phyloP scores from a whole-genome alignment of 2,329 filamentous ascomycete genomes.

The Ascochyta pisi region DNA sequence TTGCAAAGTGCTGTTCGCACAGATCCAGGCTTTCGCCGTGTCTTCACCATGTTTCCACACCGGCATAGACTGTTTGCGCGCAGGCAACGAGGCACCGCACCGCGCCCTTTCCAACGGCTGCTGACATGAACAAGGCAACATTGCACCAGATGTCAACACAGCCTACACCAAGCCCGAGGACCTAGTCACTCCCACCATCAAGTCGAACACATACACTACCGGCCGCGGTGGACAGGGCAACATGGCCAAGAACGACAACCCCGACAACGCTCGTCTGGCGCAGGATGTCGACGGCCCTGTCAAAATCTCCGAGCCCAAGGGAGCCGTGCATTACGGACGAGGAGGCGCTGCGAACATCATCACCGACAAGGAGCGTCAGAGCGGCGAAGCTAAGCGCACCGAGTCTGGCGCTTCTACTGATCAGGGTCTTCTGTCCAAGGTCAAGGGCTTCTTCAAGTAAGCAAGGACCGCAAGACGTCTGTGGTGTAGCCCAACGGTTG shows the following conservation, averaged over 20 bases:
- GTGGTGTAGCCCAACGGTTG: background rate
- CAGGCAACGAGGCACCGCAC: background rate
- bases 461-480: background rate
- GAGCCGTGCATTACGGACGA: slow-evolving; percentile 71
- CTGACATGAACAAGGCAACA: slow-evolving; percentile 54
- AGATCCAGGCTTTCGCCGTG: background rate
- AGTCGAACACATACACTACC: slow-evolving; percentile 83
- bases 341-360: slow-evolving; percentile 75
- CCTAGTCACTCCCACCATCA: slow-evolving; percentile 82
- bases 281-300: slow-evolving; percentile 77
- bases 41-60: background rate
- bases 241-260: slow-evolving; percentile 78
- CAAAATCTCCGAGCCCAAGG: slow-evolving; percentile 59
- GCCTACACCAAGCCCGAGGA: slow-evolving; percentile 58
- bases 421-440: slow-evolving; percentile 59
- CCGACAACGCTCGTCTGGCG: slow-evolving; percentile 73
- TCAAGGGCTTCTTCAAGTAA: slow-evolving; percentile 59
- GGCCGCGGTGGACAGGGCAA: slow-evolving; percentile 88
- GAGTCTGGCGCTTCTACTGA: slow-evolving; percentile 21
- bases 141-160: slow-evolving; percentile 49
- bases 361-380: slow-evolving; percentile 45
- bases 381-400: slow-evolving; percentile 42
- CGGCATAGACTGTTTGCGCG: background rate
- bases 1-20: background rate
- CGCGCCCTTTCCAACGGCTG: background rate